These are phyloP conservation scores for Urochloa ruziziensis DNA, from an alignment of 176 grass and related monocot genomes.

Conservation along the genomic window DNA sequence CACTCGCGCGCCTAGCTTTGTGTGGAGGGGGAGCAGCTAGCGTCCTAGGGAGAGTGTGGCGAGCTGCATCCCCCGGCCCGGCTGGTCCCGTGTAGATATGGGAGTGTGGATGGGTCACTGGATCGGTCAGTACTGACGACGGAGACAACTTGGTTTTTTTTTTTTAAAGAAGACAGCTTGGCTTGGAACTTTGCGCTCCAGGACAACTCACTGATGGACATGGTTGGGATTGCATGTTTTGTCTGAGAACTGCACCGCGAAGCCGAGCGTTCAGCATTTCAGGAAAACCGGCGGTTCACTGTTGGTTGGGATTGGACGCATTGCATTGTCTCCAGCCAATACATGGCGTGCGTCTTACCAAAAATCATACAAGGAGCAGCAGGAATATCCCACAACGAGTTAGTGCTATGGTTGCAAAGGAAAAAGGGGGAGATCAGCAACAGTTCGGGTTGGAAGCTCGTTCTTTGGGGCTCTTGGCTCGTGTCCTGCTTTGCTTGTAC, in stretches of 20 bases:
- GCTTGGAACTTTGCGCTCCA: background rate
- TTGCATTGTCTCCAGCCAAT: background rate
- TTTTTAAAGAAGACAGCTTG: background rate
- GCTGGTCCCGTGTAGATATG: slow-evolving; percentile 37
- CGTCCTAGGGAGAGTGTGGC: background rate
- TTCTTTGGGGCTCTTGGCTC: too few species aligned
- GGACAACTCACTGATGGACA: background rate
- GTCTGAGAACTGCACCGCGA: background rate
- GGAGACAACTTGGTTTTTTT: too few species aligned
- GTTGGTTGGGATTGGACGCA: background rate
- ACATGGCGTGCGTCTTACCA: background rate
- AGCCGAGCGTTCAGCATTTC: background rate
- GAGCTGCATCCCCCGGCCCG: background rate
- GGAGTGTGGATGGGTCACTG: background rate
- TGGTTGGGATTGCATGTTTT: background rate
- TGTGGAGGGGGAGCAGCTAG: background rate
- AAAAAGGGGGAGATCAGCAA: too few species aligned
- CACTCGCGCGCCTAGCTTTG: background rate
- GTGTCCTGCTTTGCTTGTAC: too few species aligned
- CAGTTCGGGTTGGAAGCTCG: too few species aligned
- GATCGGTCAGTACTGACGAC: background rate
- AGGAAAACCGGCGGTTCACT: background rate
- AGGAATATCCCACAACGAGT: background rate
- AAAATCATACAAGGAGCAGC: background rate
- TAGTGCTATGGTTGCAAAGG: too few species aligned